Conservation (phyloP, 2,329 filamentous ascomycete species). For the Coniella vitis region DNA sequence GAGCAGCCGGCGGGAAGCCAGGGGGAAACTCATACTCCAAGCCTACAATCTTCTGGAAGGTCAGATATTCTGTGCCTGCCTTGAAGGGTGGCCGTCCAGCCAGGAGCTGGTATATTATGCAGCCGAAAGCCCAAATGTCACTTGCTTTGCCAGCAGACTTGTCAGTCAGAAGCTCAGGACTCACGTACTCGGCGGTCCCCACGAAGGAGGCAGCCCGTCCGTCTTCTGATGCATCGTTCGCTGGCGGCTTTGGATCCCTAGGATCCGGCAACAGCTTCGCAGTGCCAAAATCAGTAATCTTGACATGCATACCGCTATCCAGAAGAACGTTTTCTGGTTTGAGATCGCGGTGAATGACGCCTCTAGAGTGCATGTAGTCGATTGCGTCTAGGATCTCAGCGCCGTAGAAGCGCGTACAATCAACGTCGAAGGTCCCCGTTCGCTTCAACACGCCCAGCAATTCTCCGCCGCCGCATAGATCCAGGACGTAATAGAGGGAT, state of each 20-base stretch:
- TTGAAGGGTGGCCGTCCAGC: slow-evolving; percentile 98
- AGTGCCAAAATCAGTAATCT: slow-evolving; percentile 97
- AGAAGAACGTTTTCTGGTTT: slow-evolving; percentile 96
- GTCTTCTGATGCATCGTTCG: slow-evolving; percentile 38
- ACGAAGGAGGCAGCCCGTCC: slow-evolving; percentile 89
- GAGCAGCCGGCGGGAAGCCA: slow-evolving; percentile 79
- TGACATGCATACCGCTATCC: slow-evolving; percentile 94
- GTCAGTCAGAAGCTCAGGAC: slow-evolving; percentile 90
- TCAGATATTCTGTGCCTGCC: slow-evolving; percentile 88
- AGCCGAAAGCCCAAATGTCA: slow-evolving; percentile 96
- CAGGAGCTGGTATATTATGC: slow-evolving; percentile 92
- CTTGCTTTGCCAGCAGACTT: slow-evolving; percentile 97
- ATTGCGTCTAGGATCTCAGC: slow-evolving; percentile 95
- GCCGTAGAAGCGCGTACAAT: slow-evolving; percentile 89
- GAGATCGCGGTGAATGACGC: slow-evolving; percentile 91
- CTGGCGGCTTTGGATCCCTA: slow-evolving; percentile 37
- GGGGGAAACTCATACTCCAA: slow-evolving; percentile 90
- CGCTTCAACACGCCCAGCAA: slow-evolving; percentile 89
- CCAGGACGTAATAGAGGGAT: slow-evolving; percentile 93
- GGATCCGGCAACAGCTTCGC: slow-evolving; percentile 78
- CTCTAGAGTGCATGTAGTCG: slow-evolving; percentile 94
- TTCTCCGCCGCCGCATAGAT: slow-evolving; percentile 87
- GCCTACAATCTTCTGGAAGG: slow-evolving; percentile 95
- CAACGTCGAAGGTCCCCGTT: slow-evolving; percentile 87
- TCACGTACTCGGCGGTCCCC: slow-evolving; percentile 96